Conservation (phyloP, 306 rosid genomes). For the Vigna trinervia region DNA sequence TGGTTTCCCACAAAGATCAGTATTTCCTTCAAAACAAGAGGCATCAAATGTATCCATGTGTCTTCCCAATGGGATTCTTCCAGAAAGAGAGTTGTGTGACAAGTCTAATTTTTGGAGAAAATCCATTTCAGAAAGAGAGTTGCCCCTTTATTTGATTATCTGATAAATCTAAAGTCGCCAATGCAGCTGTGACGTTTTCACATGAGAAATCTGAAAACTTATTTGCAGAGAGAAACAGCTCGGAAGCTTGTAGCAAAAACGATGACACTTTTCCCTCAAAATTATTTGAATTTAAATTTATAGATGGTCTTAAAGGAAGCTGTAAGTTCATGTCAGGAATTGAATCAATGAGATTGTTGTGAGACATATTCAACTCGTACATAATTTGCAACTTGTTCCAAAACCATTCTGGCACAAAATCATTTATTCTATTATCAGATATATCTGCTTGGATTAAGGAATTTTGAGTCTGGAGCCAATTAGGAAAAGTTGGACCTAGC, state of each 20-base stretch:
- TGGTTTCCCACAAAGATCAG: conserved; percentile 15
- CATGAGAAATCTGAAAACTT: background rate
- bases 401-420: background rate
- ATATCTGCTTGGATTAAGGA: background rate
- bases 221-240: background rate
- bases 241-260: background rate
- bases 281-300: background rate
- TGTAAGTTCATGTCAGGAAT: background rate
- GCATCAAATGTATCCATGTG: background rate
- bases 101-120: background rate
- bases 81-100: conserved; percentile 1
- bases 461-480: background rate
- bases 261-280: background rate
- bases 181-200: background rate
- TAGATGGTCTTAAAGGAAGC: background rate
- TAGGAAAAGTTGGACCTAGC: background rate
- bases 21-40: background rate
- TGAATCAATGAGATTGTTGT: background rate
- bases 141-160: background rate
- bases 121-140: background rate
- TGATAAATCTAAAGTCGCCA: background rate
- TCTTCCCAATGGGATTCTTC: conserved; percentile 16
- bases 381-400: background rate
- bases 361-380: background rate
- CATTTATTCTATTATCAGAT: background rate